phyloP scores from a whole-genome alignment of 2,329 filamentous ascomycete species.

The Verticillium klebahnii region DNA sequence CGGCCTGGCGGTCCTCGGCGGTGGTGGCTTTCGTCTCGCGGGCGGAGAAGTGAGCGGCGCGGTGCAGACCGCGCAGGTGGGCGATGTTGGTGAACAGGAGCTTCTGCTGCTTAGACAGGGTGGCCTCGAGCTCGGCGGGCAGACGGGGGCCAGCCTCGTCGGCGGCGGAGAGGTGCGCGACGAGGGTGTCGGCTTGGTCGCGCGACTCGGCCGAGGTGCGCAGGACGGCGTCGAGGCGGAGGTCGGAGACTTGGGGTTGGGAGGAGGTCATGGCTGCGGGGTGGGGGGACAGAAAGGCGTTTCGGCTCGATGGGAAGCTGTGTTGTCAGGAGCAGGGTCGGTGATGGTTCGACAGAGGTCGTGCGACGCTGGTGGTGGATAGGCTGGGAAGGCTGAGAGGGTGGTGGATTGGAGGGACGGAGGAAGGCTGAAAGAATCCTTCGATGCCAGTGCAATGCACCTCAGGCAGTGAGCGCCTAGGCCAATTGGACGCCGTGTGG shows the following conservation, averaged over 20 bases:
- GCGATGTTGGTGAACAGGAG: conserved; percentile 73
- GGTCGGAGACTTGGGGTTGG: conserved; percentile 27
- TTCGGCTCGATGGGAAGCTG: neutral
- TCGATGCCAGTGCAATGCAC: neutral
- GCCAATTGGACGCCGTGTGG: neutral
- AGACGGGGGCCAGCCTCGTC: conserved; percentile 38
- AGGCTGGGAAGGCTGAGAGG: neutral
- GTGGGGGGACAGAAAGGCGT: neutral
- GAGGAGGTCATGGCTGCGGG: conserved; percentile 30
- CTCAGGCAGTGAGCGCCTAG: neutral
- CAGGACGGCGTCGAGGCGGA: conserved; percentile 61
- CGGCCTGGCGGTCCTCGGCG: conserved; percentile 81
- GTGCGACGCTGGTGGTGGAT: too few relatives aligned
- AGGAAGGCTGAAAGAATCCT: neutral
- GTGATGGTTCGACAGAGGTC: neutral
- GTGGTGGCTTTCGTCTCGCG: conserved; percentile 84
- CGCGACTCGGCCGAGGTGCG: conserved; percentile 69
- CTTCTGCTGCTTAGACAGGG: conserved; percentile 73
- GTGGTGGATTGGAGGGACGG: neutral
- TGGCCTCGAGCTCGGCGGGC: conserved; percentile 45
- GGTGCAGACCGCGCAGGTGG: conserved; percentile 76
- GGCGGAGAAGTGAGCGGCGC: conserved; percentile 73
- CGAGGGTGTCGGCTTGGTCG: conserved; percentile 63
- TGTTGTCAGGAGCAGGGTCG: neutral
- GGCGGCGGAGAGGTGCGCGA: conserved; percentile 44